phyloP scores from a whole-genome alignment of 2,329 filamentous ascomycete species.

The Pestalotiopsis sp. region DNA sequence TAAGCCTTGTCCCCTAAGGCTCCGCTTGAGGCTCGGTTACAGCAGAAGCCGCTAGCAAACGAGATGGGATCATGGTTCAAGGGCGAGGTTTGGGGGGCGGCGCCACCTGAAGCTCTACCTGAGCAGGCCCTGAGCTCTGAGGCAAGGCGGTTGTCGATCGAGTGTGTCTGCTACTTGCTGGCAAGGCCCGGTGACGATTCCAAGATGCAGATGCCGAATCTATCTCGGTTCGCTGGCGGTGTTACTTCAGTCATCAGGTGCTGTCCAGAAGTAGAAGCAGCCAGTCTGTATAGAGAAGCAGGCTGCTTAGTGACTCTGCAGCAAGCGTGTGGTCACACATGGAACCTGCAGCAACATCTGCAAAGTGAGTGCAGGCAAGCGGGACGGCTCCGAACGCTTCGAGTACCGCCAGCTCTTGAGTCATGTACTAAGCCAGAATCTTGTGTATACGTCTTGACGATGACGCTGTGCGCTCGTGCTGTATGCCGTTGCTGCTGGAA shows the following conservation, averaged over 20 bases:
- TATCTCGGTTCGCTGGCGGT: conserved; percentile 12
- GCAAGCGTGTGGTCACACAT: conserved; percentile 1
- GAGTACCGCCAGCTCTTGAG: neutral
- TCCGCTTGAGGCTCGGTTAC: conserved; percentile 12
- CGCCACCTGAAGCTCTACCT: conserved; percentile 7
- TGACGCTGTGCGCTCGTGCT: neutral
- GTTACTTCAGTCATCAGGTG: neutral
- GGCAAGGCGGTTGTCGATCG: conserved; percentile 3
- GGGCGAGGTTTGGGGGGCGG: neutral
- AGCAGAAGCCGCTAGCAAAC: conserved; percentile 2
- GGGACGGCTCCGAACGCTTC: neutral
- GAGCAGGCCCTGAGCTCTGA: neutral
- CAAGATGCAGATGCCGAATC: conserved; percentile 16
- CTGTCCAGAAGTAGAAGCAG: conserved; percentile 4
- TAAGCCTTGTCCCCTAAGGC: conserved; percentile 7
- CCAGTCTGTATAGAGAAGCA: neutral
- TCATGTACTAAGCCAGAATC: neutral
- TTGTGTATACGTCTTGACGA: neutral
- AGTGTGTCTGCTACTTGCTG: neutral
- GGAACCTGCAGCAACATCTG: conserved; percentile 9
- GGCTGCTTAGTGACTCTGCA: neutral
- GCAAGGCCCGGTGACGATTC: conserved; percentile 7
- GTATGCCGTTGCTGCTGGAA: neutral
- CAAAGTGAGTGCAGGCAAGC: conserved; percentile 2
- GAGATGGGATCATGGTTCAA: conserved; percentile 11